phyloP scores from a whole-genome alignment of 2,329 filamentous ascomycete species.

The Talaromyces pinophilus region DNA sequence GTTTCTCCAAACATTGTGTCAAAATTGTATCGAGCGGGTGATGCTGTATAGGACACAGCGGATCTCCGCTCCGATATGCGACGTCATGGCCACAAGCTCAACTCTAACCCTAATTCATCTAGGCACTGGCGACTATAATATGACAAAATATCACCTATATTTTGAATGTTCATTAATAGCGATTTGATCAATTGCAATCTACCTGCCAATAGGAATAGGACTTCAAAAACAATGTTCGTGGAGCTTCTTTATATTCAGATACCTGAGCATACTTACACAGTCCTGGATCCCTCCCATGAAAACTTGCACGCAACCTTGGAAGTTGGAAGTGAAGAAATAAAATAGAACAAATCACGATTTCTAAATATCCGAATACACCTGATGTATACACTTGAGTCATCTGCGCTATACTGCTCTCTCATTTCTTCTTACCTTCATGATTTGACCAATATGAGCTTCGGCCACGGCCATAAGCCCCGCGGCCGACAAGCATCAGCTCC shows the following conservation, averaged over 20 bases:
- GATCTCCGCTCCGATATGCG: not conserved
- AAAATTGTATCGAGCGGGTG: not conserved
- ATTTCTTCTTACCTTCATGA: not conserved
- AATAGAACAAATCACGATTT: not conserved
- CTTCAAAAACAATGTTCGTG: not conserved
- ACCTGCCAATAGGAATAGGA: not conserved
- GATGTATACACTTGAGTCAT: not conserved
- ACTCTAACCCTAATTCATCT: not conserved
- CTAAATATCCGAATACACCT: too few relatives aligned
- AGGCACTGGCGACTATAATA: not conserved
- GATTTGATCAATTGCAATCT: not conserved
- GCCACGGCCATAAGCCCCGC: not conserved
- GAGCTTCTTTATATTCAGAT: not conserved
- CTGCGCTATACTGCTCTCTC: not conserved
- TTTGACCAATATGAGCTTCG: not conserved
- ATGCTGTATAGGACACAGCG: not conserved
- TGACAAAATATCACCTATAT: not conserved
- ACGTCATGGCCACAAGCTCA: conserved; percentile 2
- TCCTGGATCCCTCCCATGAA: not conserved
- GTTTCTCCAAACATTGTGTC: too few relatives aligned
- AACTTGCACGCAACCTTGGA: not conserved
- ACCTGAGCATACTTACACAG: not conserved
- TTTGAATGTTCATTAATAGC: not conserved
- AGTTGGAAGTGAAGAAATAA: not conserved
- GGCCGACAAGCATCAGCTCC: not conserved